phyloP scores from a whole-genome alignment of 805 yeast genomes.

The Lachancea cidri region DNA sequence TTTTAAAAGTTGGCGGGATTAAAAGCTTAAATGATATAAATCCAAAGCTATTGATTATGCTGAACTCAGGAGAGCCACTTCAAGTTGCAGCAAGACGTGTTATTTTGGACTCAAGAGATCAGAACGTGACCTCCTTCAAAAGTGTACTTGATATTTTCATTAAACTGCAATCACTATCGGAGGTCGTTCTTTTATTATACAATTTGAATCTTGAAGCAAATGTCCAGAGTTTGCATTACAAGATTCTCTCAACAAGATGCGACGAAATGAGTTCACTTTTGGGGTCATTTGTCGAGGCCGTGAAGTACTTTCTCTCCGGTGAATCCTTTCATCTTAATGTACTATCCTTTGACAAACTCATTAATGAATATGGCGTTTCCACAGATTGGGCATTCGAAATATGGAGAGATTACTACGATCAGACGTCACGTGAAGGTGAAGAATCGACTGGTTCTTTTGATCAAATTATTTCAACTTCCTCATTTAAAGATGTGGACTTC shows the following conservation, averaged over 20 bases:
- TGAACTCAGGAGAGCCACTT: slow-evolving; percentile 61
- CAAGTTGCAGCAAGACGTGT: slow-evolving; percentile 49
- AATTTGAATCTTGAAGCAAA: slow-evolving; percentile 40
- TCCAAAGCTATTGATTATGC: slow-evolving; percentile 53
- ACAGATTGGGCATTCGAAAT: slow-evolving; percentile 68
- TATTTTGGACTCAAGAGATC: slow-evolving; percentile 48
- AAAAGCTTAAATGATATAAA: slow-evolving; percentile 65
- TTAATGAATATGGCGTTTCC: slow-evolving; percentile 41
- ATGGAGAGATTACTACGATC: slow-evolving; percentile 53
- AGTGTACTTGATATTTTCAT: slow-evolving; percentile 45
- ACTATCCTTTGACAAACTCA: slow-evolving; percentile 39
- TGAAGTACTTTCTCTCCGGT: slow-evolving; percentile 44
- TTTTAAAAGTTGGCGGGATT: slow-evolving; percentile 75
- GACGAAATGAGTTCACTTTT: slow-evolving; percentile 70
- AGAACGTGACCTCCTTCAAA: slow-evolving; percentile 42
- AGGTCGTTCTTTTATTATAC: slow-evolving; percentile 61
- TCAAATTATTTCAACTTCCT: slow-evolving; percentile 11
- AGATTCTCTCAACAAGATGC: slow-evolving; percentile 61
- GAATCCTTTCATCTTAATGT: slow-evolving; percentile 34
- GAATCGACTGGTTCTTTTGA: slow-evolving; percentile 9
- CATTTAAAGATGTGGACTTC: slow-evolving; percentile 22
- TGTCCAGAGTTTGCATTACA: slow-evolving; percentile 46
- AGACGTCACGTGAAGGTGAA: slow-evolving; percentile 17
- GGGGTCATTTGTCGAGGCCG: slow-evolving; percentile 56
- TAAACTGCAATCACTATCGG: slow-evolving; percentile 45